Percentiles rank a stretch among this genome's conserved stretches.
These are phyloP conservation scores for Cryptococcus sp. DNA, from an alignment of 1,284 basidiomycete species.

Conservation along the genomic window DNA sequence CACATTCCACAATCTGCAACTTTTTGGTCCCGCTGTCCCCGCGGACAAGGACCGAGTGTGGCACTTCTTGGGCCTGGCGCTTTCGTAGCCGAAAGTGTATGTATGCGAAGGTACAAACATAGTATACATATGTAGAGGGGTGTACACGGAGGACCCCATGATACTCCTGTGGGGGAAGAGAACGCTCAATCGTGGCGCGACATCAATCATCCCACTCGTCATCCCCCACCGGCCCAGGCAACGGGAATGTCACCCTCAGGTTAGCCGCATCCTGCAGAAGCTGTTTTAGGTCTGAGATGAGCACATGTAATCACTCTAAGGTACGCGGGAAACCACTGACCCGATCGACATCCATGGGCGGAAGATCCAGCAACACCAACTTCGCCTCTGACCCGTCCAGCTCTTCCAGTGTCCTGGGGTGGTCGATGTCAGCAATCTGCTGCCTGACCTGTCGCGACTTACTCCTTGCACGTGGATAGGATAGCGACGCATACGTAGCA, in stretches of 20 bases:
- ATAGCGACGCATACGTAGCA: constrained; percentile 49
- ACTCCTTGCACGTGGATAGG: constrained; percentile 47
- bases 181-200: not conserved
- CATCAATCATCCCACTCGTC: not conserved
- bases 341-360: constrained; percentile 46
- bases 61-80: not conserved
- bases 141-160: not conserved
- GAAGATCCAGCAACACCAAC: constrained; percentile 46
- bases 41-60: not conserved
- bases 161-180: not conserved
- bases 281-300: constrained; percentile 11
- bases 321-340: constrained; percentile 22
- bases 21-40: not conserved
- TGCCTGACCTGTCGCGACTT: constrained; percentile 3
- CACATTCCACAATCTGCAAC: not conserved
- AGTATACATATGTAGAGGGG: not conserved
- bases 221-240: constrained; percentile 32
- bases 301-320: not conserved
- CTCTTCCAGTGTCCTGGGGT: constrained; percentile 40
- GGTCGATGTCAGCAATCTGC: not conserved
- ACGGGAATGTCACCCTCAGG: constrained; percentile 32
- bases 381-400: constrained; percentile 46
- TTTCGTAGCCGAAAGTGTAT: not conserved
- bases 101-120: not conserved
- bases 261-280: constrained; percentile 45